phyloP scores from a whole-genome alignment of 805 yeast species.

The Scheffersomyces ergatensis region DNA sequence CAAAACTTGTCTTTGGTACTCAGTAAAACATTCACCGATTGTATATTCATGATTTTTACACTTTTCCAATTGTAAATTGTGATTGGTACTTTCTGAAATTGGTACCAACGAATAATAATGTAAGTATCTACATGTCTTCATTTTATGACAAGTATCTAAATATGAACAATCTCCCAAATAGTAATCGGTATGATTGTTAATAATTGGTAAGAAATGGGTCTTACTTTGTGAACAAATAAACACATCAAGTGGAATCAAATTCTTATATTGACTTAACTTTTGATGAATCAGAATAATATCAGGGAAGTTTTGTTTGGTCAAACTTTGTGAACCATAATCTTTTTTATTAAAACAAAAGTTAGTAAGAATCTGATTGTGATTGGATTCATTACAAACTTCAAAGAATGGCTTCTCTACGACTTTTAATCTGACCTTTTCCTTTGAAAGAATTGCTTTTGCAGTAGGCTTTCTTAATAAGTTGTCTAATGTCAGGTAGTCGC shows the following conservation, averaged over 20 bases:
- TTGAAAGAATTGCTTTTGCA: conserved; percentile 38
- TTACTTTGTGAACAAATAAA: conserved; percentile 21
- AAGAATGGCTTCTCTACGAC: conserved; percentile 43
- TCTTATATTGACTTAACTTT: conserved; percentile 11
- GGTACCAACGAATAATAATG: conserved; percentile 67
- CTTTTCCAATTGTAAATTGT: conserved; percentile 1
- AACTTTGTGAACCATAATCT: conserved; percentile 8
- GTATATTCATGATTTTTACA: conserved; percentile 38
- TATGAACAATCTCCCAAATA: conserved; percentile 88
- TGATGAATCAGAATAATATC: conserved; percentile 9
- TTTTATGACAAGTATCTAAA: conserved; percentile 88
- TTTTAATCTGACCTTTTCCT: conserved; percentile 35
- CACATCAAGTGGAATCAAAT: conserved; percentile 14
- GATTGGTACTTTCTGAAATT: not conserved
- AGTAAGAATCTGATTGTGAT: conserved; percentile 29
- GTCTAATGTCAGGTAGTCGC: conserved; percentile 2
- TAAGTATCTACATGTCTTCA: conserved; percentile 73
- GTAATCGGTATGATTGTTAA: conserved; percentile 57
- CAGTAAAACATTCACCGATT: conserved; percentile 45
- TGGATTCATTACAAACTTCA: conserved; percentile 47
- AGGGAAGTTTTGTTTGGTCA: conserved; percentile 5
- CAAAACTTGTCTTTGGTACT: conserved; percentile 25
- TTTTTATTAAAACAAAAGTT: conserved; percentile 20
- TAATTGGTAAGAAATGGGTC: conserved; percentile 28
- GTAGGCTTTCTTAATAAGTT: conserved; percentile 22